phyloP scores from a whole-genome alignment of 176 grass and related monocot genomes.

The Triticum monococcum region DNA sequence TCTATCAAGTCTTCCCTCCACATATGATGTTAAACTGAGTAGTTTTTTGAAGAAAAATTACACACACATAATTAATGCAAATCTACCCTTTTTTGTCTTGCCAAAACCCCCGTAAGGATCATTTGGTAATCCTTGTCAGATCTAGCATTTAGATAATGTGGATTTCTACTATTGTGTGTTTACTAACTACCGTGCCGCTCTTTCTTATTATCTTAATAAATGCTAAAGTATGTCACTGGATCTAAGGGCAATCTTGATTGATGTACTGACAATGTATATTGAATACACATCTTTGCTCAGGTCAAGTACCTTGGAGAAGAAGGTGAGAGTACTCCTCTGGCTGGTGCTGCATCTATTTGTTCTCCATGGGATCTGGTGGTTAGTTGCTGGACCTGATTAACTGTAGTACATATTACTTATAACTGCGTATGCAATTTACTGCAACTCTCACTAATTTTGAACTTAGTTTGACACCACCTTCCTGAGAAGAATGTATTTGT shows the following conservation, averaged over 20 bases:
- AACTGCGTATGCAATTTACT: background rate
- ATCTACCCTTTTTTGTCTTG: background rate
- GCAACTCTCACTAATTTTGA: constrained; percentile 30
- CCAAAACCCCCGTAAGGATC: background rate
- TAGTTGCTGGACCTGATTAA: constrained; percentile 36
- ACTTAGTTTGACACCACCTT: background rate
- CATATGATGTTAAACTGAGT: constrained; percentile 17
- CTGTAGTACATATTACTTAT: constrained; percentile 17
- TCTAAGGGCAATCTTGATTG: constrained; percentile 10
- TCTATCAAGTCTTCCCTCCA: background rate
- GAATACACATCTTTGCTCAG: constrained; percentile 48
- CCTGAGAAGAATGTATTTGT: background rate
- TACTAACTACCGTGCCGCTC: background rate
- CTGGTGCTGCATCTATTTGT: constrained; percentile 85
- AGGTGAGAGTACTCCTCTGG: constrained; percentile 83
- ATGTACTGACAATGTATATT: constrained; percentile 31
- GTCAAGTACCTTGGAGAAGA: constrained; percentile 99
- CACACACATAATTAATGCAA: background rate
- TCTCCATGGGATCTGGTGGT: constrained; percentile 99
- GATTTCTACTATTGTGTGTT: background rate
- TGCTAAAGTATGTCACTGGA: background rate
- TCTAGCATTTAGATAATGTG: background rate
- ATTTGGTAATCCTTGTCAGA: background rate
- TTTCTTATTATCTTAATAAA: background rate
- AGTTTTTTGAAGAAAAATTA: background rate